Evolutionary conservation across 75 land plant species (phyloP), one percentile per base, ranked within the genome.

Genomic region (Larix kaempferi): DNA sequence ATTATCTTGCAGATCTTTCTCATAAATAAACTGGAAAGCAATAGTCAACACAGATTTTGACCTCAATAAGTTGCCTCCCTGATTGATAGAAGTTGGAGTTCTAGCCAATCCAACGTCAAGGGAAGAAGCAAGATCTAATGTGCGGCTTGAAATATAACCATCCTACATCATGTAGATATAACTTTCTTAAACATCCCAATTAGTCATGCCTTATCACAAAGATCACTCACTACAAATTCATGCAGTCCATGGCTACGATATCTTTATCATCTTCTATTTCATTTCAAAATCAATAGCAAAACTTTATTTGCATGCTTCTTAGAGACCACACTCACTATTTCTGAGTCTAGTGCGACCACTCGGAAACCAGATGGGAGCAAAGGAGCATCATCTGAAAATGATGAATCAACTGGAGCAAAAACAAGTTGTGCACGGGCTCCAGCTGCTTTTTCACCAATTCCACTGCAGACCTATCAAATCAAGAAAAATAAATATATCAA

Each of bases 1-100:
- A 79, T 76, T 87, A 19, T 96, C 99, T 13, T 81, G 87, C 13
- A 85, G 77, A 78, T 90, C 93, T 52, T 77, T 90, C 82, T 96
- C 99, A 86, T 80, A 96, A 23, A 91, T 82, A 44, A 93, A 96
- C 73, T 96, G 94, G 82, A 93, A 96, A 15, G 99, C 96, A 73
- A 93, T 91, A 1, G 94, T 93, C 63, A 96, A 76, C 5, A 93
- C 93, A 23, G 97, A 92, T 56, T 95, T 76, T 71, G 77, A 74
- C 56, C 78, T 85, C 39, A 82, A 82, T 59, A 55, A 56, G 57
- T 59, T 79, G 7, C 75, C 2, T 21, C 74, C 78, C 59, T 54
- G 19, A 19, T 86, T 91, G 74, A 72, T 80, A 13, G 77, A 35
- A 22, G 84, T 13, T 13, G 81, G 82, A 19, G 77, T 22, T 35